Evolutionary conservation across 495 filamentous ascomycete species (phyloP), one percentile per base, ranked within the genome.

Genomic region (Staphylotrichum longicolle): DNA sequence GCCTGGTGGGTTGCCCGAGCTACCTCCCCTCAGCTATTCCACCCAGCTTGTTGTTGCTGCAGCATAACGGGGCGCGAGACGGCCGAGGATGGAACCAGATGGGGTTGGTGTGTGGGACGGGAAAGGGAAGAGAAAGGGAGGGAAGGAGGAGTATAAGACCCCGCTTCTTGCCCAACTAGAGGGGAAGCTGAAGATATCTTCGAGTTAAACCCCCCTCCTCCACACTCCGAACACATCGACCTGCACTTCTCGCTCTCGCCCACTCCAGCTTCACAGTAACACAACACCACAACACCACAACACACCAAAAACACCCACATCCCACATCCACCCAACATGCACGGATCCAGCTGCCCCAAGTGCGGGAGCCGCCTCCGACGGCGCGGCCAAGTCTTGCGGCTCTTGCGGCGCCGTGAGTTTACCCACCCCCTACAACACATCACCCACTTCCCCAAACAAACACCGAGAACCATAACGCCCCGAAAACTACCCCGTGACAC

Each of bases 391-490:
- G 78, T 70, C 73, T 47, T 82, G 79, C 75, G 66, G 65, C 46
- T 64, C 72, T 27, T 81, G 79, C 75, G 78, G 79, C 15, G 78
- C 79, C 63, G 79, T 81, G 75, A 71, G 79, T 73, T 6, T 33
- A 33, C 33, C 44, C 62, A 27, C n/a, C 54, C 54, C 4, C 32
- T 14, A 34, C 45, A 10, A 30, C 37, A 20, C 4, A 5, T 35
- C 37, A 37, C 55, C 9, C 9, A 44, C 41, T 27, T 20, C 15
- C 7, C 11, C 40, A 27, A 27, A 27, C 20, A 27, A 27, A 27
- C 20, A 27, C 20, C 20, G 20, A 27, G 20, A 27, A 27, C 20
- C 20, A 27, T 27, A 27, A 0, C 20, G 32, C 44, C 47, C 27
- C 14, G 7, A 20, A 4, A 33, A 11, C 33, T 37, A 11, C 10